Base-by-base conservation (phyloP, 2,329 filamentous ascomycete genomes). In the Aureobasidium sp. region DNA sequence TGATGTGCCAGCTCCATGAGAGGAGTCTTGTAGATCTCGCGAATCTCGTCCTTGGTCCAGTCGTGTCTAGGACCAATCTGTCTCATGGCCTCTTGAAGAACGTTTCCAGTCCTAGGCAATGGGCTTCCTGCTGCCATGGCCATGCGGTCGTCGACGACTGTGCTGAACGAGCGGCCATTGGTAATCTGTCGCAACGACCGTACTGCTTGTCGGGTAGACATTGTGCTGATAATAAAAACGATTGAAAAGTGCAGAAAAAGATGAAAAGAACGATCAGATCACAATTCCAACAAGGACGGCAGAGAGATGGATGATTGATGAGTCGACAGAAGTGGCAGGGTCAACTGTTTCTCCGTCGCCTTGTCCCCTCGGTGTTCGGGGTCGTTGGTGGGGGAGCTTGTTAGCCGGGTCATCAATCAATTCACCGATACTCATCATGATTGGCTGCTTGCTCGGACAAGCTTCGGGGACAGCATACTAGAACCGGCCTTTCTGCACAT, bases 1-100 rank as follows among this genome's bases (percentile, higher is more conserved):
- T 65, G 62, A 56, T 63, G 64, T 21, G 63, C 59, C 62, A 95
- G 72, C 65, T 91, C 85, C 74, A 90, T 84, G 66, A 94, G 73
- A 14, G 88, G 87, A 47, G 84, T 85, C 64, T 90, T 80, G 71
- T 93, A 94, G 61, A 95, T 85, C 58, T 86, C 80, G 8, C 84
- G 74, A 57, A 95, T 89, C 71, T 95, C 86, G 58, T 90, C 83
- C 59, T 79, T 81, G 5, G 87, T 88, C 90, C 89, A 95, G 68
- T 84, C 79, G 63, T 83, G 84, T 45, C 88, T 77, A 11, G 86
- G 79, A 5, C 66, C 71, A 1, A 71, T 77, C 19, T 84, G 82
- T 39, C 77, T 73, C 19, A 86, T 74, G 7, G 86, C 85, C 59
- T 66, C 60, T 55, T 69, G 65, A 44, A 76, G 64, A 44, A 66